Conservation (phyloP, 2,329 filamentous ascomycete genomes). For the Penicillium sp. region DNA sequence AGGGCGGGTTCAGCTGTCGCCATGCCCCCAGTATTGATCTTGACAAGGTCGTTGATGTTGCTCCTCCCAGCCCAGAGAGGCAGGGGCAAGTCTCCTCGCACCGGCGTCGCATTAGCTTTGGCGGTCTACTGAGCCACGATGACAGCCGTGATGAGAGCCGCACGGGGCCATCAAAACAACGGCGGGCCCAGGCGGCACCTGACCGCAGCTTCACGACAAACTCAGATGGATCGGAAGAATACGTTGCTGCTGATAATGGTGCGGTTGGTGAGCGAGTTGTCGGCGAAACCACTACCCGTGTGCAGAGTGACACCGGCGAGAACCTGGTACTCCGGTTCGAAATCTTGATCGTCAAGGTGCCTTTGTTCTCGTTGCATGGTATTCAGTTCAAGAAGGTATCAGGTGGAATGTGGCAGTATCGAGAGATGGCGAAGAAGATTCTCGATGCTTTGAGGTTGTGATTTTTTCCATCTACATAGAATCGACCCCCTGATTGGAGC, state of each 20-base stretch:
- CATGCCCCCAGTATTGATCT: slow-evolving; percentile 87
- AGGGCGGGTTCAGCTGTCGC: slow-evolving; percentile 85
- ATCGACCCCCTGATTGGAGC: neutral
- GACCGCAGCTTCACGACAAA: slow-evolving; percentile 75
- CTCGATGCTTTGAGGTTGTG: slow-evolving; percentile 78
- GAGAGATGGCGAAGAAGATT: slow-evolving; percentile 96
- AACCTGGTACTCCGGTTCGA: slow-evolving; percentile 87
- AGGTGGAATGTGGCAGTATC: slow-evolving; percentile 97
- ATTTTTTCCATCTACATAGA: slow-evolving; percentile 19
- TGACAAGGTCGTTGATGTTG: slow-evolving; percentile 63
- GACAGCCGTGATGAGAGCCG: slow-evolving; percentile 62
- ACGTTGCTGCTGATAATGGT: slow-evolving; percentile 50
- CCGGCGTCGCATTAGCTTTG: slow-evolving; percentile 77
- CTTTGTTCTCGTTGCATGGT: slow-evolving; percentile 83
- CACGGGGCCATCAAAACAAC: slow-evolving; percentile 44
- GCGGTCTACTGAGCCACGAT: slow-evolving; percentile 63
- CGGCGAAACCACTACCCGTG: slow-evolving; percentile 86
- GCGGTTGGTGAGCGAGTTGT: slow-evolving; percentile 57
- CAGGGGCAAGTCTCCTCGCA: slow-evolving; percentile 52
- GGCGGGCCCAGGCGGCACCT: slow-evolving; percentile 46
- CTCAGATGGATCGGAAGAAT: slow-evolving; percentile 81
- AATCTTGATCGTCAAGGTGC: slow-evolving; percentile 96
- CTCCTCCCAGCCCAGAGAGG: slow-evolving; percentile 55
- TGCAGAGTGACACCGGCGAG: slow-evolving; percentile 81
- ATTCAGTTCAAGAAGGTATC: slow-evolving; percentile 97